Evolutionary conservation across 179 eudicot species (phyloP).

Genomic region (Amaranthus tricolor): DNA sequence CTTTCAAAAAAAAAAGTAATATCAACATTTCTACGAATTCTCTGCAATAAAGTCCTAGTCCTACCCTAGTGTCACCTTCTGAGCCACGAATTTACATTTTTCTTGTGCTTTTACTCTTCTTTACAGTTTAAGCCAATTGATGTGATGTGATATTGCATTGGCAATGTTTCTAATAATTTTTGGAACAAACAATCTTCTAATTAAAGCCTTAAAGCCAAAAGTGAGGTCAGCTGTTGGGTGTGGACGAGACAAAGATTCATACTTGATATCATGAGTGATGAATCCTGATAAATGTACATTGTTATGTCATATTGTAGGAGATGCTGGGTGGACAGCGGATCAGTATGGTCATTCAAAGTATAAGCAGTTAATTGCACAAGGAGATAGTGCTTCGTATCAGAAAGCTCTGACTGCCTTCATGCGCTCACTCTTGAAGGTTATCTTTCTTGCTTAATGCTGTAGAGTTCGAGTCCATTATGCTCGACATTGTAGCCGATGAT

Average conservation of each 20-base stretch:
- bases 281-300: constrained; percentile 1
- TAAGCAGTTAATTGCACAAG: constrained; percentile 44
- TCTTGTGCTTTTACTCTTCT: neutral
- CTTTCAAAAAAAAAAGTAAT: neutral
- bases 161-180: neutral
- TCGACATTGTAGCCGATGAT: neutral
- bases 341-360: constrained; percentile 87
- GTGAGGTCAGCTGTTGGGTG: too few species aligned
- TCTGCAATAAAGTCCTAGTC: too few species aligned
- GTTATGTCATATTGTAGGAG: neutral
- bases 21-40: neutral
- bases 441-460: neutral
- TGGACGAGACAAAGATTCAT: too few species aligned
- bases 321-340: constrained; percentile 84
- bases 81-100: neutral
- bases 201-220: too few species aligned
- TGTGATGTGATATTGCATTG: neutral
- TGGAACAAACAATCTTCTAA: too few species aligned
- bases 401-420: constrained; percentile 62
- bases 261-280: too few species aligned
- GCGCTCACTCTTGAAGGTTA: constrained; percentile 81
- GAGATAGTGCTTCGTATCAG: constrained; percentile 55
- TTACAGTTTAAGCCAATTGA: neutral
- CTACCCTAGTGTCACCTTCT: too few species aligned
- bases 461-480: neutral